phyloP scores from a whole-genome alignment of 345 rosid species.

The Chamaenerion angustifolium region DNA sequence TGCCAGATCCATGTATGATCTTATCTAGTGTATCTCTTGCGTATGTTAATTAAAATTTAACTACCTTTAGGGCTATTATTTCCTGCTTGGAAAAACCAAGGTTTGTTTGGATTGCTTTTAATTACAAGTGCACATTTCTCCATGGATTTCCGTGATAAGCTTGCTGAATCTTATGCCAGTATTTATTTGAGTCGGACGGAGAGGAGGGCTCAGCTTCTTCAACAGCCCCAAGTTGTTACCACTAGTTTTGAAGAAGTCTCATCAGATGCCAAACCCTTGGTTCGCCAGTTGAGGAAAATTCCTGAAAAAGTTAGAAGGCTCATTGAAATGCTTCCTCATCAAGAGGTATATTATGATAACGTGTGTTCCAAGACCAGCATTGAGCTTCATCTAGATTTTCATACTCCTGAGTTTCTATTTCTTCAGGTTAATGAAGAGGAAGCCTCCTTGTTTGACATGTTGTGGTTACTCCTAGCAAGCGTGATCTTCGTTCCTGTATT shows the following conservation, averaged over 20 bases:
- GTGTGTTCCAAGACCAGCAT: too few relatives aligned
- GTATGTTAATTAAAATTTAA: too few relatives aligned
- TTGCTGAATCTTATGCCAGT: slow-evolving; percentile 15
- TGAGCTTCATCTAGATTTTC: too few relatives aligned
- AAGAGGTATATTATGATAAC: slow-evolving; percentile 40
- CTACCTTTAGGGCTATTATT: neutral
- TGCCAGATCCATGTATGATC: too few relatives aligned
- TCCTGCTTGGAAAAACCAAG: neutral
- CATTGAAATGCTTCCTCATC: slow-evolving; percentile 71
- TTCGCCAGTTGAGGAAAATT: slow-evolving; percentile 47
- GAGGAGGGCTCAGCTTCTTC: slow-evolving; percentile 48
- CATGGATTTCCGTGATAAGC: slow-evolving; percentile 3
- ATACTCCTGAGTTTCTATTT: too few relatives aligned
- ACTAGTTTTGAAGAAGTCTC: slow-evolving; percentile 72
- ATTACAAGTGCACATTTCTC: neutral
- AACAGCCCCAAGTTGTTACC: slow-evolving; percentile 49
- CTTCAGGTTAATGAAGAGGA: slow-evolving; percentile 90
- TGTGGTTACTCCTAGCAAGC: slow-evolving; percentile 90
- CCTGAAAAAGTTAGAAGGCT: slow-evolving; percentile 56
- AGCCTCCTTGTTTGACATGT: slow-evolving; percentile 80
- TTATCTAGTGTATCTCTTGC: too few relatives aligned
- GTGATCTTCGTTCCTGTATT: slow-evolving; percentile 94
- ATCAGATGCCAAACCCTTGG: slow-evolving; percentile 51
- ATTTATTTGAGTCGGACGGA: slow-evolving; percentile 58
- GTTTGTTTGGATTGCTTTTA: neutral